Conservation (phyloP, 305 asterid species). For the Fraxinus platypoda region DNA sequence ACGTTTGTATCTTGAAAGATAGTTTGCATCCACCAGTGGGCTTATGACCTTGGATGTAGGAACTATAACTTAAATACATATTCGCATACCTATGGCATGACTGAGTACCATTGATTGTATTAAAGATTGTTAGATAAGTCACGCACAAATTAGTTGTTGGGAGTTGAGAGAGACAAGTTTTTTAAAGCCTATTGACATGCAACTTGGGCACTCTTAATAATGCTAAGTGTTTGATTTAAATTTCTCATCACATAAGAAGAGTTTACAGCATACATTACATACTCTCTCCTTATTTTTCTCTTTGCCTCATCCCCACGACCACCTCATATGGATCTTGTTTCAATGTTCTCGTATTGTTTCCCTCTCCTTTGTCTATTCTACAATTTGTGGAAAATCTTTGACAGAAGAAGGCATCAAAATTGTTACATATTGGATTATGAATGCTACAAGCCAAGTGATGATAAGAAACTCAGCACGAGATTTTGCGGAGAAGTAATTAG, state of each 20-base stretch:
- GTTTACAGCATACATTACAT: slow-evolving; percentile 1
- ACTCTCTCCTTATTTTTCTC: neutral
- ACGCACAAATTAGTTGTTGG: slow-evolving; percentile 51
- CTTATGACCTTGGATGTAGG: neutral
- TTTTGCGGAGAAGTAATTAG: slow-evolving; percentile 35
- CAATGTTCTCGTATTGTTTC: slow-evolving; percentile 21
- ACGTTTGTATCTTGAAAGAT: neutral
- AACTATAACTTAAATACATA: neutral
- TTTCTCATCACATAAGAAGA: slow-evolving; percentile 13
- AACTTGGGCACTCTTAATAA: slow-evolving; percentile 20
- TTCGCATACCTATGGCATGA: slow-evolving; percentile 18
- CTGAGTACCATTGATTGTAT: slow-evolving; percentile 1
- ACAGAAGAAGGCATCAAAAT: slow-evolving; percentile 29
- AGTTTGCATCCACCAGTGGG: neutral
- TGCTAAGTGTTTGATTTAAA: slow-evolving; percentile 17
- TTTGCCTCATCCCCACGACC: neutral
- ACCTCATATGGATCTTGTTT: slow-evolving; percentile 27
- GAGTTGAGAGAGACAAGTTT: slow-evolving; percentile 45
- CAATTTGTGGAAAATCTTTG: slow-evolving; percentile 27
- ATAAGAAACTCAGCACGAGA: slow-evolving; percentile 35
- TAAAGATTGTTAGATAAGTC: slow-evolving; percentile 30
- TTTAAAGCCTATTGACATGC: slow-evolving; percentile 23
- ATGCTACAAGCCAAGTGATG: slow-evolving; percentile 40
- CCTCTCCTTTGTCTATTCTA: slow-evolving; percentile 28
- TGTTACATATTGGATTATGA: slow-evolving; percentile 49